A percentile compares a stretch with the other conserved stretches of the same genome.
phyloP scores from a whole-genome alignment of 1,284 basidiomycete genomes.

The Kwoniella shivajii region DNA sequence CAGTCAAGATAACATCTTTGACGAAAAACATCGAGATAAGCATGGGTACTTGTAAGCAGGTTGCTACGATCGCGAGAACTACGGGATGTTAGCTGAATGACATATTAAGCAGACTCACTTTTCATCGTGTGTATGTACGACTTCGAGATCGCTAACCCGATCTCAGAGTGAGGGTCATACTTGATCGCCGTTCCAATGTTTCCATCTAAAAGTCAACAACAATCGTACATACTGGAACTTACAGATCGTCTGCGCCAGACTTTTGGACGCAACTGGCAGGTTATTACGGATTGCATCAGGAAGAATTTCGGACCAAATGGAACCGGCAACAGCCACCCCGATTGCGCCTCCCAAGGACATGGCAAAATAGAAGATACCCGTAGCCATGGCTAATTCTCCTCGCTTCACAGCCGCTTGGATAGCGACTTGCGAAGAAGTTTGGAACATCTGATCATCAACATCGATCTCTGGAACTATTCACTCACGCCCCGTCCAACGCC shows the following conservation, averaged over 20 bases:
- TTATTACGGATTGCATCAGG: constrained; percentile 11
- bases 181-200: constrained; percentile 6
- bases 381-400: constrained; percentile 19
- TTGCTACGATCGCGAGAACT: constrained; percentile 22
- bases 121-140: constrained; percentile 23
- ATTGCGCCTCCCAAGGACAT: constrained; percentile 23
- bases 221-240: background rate
- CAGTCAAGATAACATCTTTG: constrained; percentile 12
- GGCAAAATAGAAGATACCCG: constrained; percentile 25
- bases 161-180: constrained; percentile 9
- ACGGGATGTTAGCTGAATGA: background rate
- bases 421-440: constrained; percentile 7
- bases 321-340: constrained; percentile 19
- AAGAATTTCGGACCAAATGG: constrained; percentile 17
- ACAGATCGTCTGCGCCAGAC: constrained; percentile 13
- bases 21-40: constrained; percentile 23
- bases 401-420: constrained; percentile 11
- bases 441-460: constrained; percentile 1
- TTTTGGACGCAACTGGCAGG: constrained; percentile 11
- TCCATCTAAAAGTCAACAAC: background rate
- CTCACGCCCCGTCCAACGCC: constrained; percentile 9
- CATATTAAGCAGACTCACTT: constrained; percentile 3
- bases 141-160: constrained; percentile 12
- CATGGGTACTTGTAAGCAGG: constrained; percentile 24
- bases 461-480: background rate